These are phyloP conservation scores for Aquilaria sinensis DNA, from an alignment of 345 rosid species.

Conservation along the genomic window DNA sequence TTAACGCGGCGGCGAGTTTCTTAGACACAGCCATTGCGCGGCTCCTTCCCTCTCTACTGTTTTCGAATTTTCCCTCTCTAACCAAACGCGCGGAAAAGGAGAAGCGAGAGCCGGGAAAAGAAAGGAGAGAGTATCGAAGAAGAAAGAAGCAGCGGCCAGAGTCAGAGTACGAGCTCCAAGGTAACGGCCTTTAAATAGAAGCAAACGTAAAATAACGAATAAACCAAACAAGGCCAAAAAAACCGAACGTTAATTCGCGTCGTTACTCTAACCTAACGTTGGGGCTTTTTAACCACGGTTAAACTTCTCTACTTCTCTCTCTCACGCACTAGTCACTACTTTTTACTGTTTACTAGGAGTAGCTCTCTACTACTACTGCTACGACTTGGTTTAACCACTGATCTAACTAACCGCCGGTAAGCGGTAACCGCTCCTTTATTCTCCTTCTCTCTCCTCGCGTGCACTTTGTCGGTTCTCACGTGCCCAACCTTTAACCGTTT, in stretches of 20 bases:
- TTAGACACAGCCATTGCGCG: conserved; percentile 36
- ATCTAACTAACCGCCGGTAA: conserved; percentile 18
- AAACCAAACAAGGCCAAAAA: neutral
- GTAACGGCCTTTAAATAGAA: conserved; percentile 41
- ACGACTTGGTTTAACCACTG: no score
- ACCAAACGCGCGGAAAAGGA: conserved; percentile 15
- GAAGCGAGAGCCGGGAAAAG: neutral
- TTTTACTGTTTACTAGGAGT: no score
- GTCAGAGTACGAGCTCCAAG: conserved; percentile 44
- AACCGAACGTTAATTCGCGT: neutral
- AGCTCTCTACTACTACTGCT: no score
- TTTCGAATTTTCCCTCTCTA: conserved; percentile 13
- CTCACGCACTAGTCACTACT: no score
- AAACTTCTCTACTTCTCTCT: neutral
- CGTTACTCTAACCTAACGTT: conserved; percentile 10
- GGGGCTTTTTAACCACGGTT: conserved; percentile 9
- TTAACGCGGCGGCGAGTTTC: conserved; percentile 20
- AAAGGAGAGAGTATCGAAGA: conserved; percentile 1
- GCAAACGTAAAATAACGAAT: neutral
- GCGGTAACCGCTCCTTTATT: conserved; percentile 9
- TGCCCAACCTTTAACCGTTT: no score
- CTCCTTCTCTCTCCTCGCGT: neutral
- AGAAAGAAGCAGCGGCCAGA: conserved; percentile 12
- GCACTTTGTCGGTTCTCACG: no score
- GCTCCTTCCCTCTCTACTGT: conserved; percentile 7